These are phyloP conservation scores for Curvularia spicifera DNA, from an alignment of 2,329 filamentous ascomycete species.

Conservation along the genomic window DNA sequence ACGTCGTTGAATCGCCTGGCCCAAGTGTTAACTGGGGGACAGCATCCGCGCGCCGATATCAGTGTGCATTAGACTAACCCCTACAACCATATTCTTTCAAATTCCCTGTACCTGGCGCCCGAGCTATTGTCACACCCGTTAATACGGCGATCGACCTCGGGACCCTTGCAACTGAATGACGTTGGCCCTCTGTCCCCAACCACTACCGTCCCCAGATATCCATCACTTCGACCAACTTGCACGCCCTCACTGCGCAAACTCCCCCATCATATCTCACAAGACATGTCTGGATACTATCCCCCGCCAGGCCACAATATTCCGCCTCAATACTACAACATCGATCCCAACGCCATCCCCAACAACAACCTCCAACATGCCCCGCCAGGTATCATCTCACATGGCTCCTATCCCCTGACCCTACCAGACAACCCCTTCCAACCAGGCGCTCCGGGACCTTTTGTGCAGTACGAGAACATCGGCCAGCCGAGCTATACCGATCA, in stretches of 20 bases:
- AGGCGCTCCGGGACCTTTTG: constrained; percentile 37
- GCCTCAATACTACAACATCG: constrained; percentile 46
- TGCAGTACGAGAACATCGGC: constrained; percentile 43
- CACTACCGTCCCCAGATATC: constrained; percentile 34
- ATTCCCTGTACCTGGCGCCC: constrained; percentile 36
- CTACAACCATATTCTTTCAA: constrained; percentile 23
- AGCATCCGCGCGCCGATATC: constrained; percentile 38
- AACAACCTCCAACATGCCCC: constrained; percentile 31
- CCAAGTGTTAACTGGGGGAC: constrained; percentile 43
- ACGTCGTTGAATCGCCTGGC: constrained; percentile 43
- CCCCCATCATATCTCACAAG: constrained; percentile 20
- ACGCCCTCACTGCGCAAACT: constrained; percentile 27
- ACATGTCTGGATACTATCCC: constrained; percentile 50
- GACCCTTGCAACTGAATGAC: constrained; percentile 49
- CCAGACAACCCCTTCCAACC: constrained; percentile 44
- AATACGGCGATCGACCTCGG: constrained; percentile 42
- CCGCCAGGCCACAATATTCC: constrained; percentile 41
- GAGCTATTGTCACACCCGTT: constrained; percentile 35
- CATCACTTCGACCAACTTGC: constrained; percentile 25
- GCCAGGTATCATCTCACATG: constrained; percentile 40
- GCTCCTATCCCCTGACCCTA: constrained; percentile 36
- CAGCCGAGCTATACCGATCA: constrained; percentile 45
- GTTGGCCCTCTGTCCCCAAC: constrained; percentile 43
- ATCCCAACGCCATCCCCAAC: constrained; percentile 36
- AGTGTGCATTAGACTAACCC: constrained; percentile 35